These are phyloP conservation scores for Fistulinella staudtii DNA, from an alignment of 1,284 basidiomycete genomes.

Conservation along the genomic window DNA sequence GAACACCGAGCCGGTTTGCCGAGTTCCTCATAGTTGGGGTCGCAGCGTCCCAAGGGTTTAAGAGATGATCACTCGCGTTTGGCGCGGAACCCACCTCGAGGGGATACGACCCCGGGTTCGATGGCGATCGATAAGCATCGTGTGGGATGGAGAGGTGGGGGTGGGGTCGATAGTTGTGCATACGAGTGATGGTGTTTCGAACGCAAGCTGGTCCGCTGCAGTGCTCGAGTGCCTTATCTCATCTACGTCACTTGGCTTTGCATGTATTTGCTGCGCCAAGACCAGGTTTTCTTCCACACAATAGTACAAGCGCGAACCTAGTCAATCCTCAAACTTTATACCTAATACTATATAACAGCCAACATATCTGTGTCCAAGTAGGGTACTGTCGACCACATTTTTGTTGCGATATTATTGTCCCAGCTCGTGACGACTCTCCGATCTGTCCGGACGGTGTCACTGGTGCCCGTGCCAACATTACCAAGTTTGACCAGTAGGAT, in stretches of 20 bases:
- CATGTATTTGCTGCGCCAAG: constrained; percentile 16
- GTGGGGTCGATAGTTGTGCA: constrained; percentile 34
- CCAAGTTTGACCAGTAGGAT: too few species aligned
- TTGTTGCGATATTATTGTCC: too few species aligned
- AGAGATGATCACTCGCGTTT: constrained; percentile 2
- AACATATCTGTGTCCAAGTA: too few species aligned
- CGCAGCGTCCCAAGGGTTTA: constrained; percentile 21
- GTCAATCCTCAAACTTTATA: neutral
- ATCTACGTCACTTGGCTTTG: constrained; percentile 21
- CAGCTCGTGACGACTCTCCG: too few species aligned
- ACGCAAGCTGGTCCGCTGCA: neutral
- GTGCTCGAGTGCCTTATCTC: constrained; percentile 10
- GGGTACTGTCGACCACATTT: too few species aligned
- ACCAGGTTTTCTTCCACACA: too few species aligned
- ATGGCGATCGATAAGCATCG: constrained; percentile 32
- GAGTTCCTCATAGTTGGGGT: constrained; percentile 27
- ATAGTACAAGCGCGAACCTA: neutral
- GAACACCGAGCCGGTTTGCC: constrained; percentile 1
- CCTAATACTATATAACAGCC: too few species aligned
- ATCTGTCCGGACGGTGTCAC: too few species aligned
- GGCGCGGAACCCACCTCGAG: constrained; percentile 17
- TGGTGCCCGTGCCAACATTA: too few species aligned
- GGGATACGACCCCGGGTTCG: constrained; percentile 22
- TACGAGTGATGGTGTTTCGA: constrained; percentile 8
- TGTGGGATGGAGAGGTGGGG: constrained; percentile 41